Evolutionary conservation across 148 eudicot species (phyloP), one percentile per base, ranked within the genome.

Genomic region (Chenopodium formosanum): DNA sequence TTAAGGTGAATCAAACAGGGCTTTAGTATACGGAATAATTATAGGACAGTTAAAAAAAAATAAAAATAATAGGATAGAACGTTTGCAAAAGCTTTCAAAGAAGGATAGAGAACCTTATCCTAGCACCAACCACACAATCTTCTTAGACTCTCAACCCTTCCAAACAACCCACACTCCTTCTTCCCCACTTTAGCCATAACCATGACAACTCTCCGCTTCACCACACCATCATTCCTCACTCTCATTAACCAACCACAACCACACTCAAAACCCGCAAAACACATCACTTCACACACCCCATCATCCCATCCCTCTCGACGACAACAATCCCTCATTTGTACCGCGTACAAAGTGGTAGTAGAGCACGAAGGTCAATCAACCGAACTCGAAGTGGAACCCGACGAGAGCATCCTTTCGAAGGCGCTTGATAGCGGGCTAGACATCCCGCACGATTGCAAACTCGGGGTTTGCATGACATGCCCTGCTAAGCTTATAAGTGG

Each of bases 391-490:
- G 98, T 95, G 0, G 97, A 93, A 0, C 82, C 88, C 4, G 97
- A 93, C 78, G 98, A 95, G 90, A 91, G 90, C 31, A 95, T 95
- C 3, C 80, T 95, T 9, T 84, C 91, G 1, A 91, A 90, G 80
- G 98, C 97, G 16, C 68, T 93, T 69, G 98, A 95, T 4, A 74
- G 48, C 2, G 98, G 94, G 22, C 7, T 95, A 72, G 58, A 82
- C 0, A 90, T 93, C 66, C 97, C 98, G 0, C 83, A 95, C 71
- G 98, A 95, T 81, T 95, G 98, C 82, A 93, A 95, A 80, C 94
- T 95, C 1, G 98, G 98, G 0, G 98, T 95, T 12, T 95, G 98
- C 86, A 93, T 95, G 98, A 95, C 98, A 1, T 95, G 98, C 69
- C 98, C 98, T 7, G 98, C 98, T 0, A 85, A 82, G 85, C 87